phyloP scores from a whole-genome alignment of 495 filamentous ascomycete species.

The Polyplosphaeria fusca region DNA sequence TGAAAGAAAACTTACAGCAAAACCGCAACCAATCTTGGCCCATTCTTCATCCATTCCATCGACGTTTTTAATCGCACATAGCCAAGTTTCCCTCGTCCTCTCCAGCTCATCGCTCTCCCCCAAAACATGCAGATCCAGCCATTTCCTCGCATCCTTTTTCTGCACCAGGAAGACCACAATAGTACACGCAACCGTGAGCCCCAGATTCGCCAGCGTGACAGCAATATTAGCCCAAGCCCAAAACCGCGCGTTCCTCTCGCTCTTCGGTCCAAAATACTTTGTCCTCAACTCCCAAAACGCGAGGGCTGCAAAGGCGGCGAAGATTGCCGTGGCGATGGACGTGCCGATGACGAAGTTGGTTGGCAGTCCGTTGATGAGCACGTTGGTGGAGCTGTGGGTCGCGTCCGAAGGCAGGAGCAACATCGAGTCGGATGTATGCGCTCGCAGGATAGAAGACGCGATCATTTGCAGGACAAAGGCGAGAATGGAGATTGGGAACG shows the following conservation, averaged over 20 bases:
- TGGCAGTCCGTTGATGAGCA: not conserved
- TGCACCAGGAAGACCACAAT: not conserved
- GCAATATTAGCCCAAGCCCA: not conserved
- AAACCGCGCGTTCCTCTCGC: not conserved
- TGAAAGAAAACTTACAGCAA: not conserved
- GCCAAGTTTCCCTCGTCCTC: not conserved
- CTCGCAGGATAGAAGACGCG: not conserved
- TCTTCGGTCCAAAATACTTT: not conserved
- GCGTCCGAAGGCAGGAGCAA: not conserved
- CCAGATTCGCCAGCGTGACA: not conserved
- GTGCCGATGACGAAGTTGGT: not conserved
- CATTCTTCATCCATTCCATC: not conserved
- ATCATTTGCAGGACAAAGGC: not conserved
- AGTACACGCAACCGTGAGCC: not conserved
- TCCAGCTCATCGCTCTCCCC: not conserved
- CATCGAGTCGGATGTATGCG: not conserved
- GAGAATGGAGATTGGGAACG: not conserved
- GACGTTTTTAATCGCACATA: not conserved
- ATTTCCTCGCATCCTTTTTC: not conserved
- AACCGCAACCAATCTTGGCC: not conserved
- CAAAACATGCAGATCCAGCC: not conserved
- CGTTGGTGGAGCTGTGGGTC: not conserved
- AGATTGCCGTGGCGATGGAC: not conserved
- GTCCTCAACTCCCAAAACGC: constrained; percentile 2
- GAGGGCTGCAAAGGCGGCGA: not conserved